Evolutionary conservation across 1,139 yeast species (phyloP), one percentile per base, ranked within the genome.

Genomic region (Sugiyamaella neomexicana): DNA sequence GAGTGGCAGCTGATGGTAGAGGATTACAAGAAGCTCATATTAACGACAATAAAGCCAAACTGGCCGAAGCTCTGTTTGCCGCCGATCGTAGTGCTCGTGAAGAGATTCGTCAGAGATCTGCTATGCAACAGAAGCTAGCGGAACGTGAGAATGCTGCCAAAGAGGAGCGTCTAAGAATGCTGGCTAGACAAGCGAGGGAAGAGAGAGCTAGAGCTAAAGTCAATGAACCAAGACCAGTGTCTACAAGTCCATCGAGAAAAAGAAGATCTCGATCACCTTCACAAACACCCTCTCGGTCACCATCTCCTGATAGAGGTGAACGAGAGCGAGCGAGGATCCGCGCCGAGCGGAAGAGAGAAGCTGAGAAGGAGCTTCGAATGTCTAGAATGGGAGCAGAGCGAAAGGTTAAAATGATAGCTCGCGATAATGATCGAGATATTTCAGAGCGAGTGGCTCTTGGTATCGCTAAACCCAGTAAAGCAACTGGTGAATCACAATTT

Each of bases 61-160:
- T 91, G 41, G 80, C 91, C 1, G 80, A 78, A 47, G 96, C 97
- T 0, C 75, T 91, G 55, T 87, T 83, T 54, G 71, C 75, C 12
- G 97, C 97, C 0, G 97, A 89, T 60, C 73, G 75, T 40, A 75
- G 80, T 46, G 95, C 96, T 0, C 73, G 96, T 58, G 82, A 84
- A 57, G 90, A 86, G 58, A 79, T 91, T 16, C 77, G 78, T 55
- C 67, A 77, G 38, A 76, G 93, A 50, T 82, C 84, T 52, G 82
- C 81, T 49, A 68, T 80, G 69, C 78, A 81, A 63, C 78, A 76
- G 62, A 77, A 80, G 61, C 62, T 77, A 54, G 85, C 83, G 1
- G 79, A 80, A 55, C 74, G 77, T 61, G 85, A 85, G 61, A 77
- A 79, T 46, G 72, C 71, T 25, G 82, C 80, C 54, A 83, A 83